Percentiles rank a stretch among this genome's conserved stretches.
phyloP scores from a whole-genome alignment of 2,329 filamentous ascomycete species.

The Ambrosiella xylebori region DNA sequence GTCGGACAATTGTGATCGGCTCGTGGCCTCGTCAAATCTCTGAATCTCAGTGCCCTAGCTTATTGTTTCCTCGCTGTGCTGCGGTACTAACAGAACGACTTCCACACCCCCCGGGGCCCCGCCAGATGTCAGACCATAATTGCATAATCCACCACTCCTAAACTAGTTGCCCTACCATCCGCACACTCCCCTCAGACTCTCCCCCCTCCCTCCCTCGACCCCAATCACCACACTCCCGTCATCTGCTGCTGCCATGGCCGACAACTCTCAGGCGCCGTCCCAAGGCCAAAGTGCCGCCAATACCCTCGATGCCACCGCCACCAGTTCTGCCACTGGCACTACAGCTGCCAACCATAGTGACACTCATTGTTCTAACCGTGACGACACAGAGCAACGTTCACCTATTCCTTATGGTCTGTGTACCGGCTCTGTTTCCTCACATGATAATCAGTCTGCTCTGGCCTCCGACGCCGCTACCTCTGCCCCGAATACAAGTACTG shows the following conservation, averaged over 20 bases:
- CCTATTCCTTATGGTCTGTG: not conserved
- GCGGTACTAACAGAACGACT: constrained; percentile 6
- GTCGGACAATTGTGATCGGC: not conserved
- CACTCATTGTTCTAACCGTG: not conserved
- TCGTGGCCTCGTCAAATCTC: not conserved
- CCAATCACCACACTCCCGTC: not conserved
- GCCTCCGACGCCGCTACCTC: not conserved
- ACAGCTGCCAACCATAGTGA: constrained; percentile 2
- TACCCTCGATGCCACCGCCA: not conserved
- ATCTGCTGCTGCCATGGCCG: constrained; percentile 1
- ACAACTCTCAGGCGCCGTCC: not conserved
- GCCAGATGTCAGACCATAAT: constrained; percentile 13
- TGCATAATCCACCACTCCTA: constrained; percentile 10
- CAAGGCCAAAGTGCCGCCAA: not conserved
- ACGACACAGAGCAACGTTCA: not conserved
- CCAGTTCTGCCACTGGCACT: constrained; percentile 2
- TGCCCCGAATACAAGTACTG: constrained; percentile 2
- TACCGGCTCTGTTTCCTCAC: not conserved
- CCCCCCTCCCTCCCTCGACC: not conserved
- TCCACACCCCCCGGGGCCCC: constrained; percentile 10
- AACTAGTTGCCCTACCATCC: constrained; percentile 1
- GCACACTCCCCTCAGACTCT: constrained; percentile 4
- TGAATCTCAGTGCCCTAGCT: not conserved
- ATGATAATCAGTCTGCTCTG: constrained; percentile 1
- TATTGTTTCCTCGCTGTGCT: not conserved